phyloP scores from a whole-genome alignment of 2,329 filamentous ascomycete genomes.

The Massarina eburnea region DNA sequence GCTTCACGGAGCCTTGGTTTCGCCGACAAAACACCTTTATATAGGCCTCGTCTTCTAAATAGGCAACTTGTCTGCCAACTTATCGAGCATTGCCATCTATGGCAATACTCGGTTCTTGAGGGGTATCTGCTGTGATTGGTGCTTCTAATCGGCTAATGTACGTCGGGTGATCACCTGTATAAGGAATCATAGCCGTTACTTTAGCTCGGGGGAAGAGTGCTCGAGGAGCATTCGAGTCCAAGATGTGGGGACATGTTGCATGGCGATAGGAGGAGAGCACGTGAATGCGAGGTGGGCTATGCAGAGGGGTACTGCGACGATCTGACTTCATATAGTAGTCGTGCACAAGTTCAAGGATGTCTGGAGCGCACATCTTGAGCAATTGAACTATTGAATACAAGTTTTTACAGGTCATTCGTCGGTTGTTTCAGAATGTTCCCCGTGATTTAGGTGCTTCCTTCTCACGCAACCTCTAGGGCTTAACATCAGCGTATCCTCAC shows the following conservation, averaged over 20 bases:
- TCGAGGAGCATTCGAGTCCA: background rate
- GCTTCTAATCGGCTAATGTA: constrained; percentile 7
- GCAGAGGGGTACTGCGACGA: no score
- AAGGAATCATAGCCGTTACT: constrained; percentile 1
- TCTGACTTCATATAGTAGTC: no score
- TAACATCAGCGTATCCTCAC: no score
- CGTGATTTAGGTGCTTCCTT: no score
- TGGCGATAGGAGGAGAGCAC: no score
- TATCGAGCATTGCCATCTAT: background rate
- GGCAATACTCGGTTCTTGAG: constrained; percentile 1
- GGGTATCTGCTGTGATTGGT: constrained; percentile 1
- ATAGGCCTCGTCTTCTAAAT: background rate
- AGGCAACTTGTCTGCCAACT: background rate
- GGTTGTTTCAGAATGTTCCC: no score
- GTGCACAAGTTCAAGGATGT: no score
- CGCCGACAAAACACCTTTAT: background rate
- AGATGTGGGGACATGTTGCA: background rate
- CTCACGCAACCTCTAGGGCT: no score
- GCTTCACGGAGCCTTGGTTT: background rate
- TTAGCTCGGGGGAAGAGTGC: background rate
- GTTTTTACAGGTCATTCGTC: no score
- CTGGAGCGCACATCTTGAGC: no score
- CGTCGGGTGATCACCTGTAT: constrained; percentile 1
- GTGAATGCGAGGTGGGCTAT: no score
- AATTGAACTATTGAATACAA: no score